phyloP scores from a whole-genome alignment of 2,329 filamentous ascomycete species.

The Diaporthe eres region DNA sequence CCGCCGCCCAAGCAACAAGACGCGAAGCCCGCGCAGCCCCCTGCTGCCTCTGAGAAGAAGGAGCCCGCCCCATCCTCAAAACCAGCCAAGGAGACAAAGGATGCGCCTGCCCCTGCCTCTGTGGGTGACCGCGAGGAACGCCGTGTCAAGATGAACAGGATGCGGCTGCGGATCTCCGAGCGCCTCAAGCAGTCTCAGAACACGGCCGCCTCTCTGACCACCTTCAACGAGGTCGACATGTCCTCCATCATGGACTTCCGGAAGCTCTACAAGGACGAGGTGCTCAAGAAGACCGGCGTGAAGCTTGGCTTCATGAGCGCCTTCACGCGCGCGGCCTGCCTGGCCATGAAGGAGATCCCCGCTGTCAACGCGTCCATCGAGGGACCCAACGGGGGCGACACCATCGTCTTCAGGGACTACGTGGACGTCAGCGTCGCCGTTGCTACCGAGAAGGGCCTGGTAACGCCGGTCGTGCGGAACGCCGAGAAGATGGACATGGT shows the following conservation, averaged over 20 bases:
- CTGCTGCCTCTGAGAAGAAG: conserved; percentile 50
- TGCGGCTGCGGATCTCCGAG: conserved; percentile 97
- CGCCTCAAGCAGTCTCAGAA: conserved; percentile 99
- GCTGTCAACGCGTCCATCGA: conserved; percentile 97
- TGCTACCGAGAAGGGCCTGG: conserved; percentile 95
- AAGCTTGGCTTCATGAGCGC: conserved; percentile 99
- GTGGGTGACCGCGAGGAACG: conserved; percentile 88
- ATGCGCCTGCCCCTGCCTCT: conserved; percentile 52
- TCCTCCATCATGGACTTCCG: conserved; percentile 97
- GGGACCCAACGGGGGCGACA: conserved; percentile 93
- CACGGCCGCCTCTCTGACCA: conserved; percentile 95
- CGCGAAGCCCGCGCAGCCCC: conserved; percentile 50
- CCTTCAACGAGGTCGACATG: conserved; percentile 99
- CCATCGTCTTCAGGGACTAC: conserved; percentile 98
- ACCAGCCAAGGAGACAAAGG: conserved; percentile 55
- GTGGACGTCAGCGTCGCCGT: conserved; percentile 98
- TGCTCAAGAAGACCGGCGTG: conserved; percentile 95
- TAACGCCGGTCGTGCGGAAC: conserved; percentile 96
- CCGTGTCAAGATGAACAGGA: conserved; percentile 99
- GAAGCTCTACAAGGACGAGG: conserved; percentile 96
- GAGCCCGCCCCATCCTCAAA: conserved; percentile 44
- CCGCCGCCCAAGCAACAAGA: conserved; percentile 53
- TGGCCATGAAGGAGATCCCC: conserved; percentile 96
- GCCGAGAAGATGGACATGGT: conserved; percentile 90
- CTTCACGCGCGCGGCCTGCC: conserved; percentile 89